Evolutionary conservation across 2,329 filamentous ascomycete genomes (phyloP).

Genomic region (Colletotrichum ledebouriae): DNA sequence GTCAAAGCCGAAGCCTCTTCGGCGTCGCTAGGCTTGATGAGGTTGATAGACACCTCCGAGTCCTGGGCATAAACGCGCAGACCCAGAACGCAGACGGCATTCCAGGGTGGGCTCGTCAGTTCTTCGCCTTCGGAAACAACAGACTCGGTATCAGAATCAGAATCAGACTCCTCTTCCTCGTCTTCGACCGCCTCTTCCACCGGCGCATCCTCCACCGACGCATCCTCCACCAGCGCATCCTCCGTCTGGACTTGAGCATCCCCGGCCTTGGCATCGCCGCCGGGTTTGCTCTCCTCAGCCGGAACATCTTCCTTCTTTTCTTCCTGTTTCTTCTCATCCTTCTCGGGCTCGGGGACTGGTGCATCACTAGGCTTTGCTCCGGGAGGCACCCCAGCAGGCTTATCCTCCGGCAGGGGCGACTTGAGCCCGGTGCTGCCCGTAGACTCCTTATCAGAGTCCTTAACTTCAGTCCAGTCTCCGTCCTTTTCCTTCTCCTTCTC

Average conservation of each 20-base stretch:
- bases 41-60: slow-evolving; percentile 50
- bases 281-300: slow-evolving; percentile 26
- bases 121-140: slow-evolving; percentile 36
- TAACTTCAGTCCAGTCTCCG: slow-evolving; percentile 23
- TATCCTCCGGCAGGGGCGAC: not conserved
- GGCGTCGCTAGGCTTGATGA: slow-evolving; percentile 50
- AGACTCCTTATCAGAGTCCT: slow-evolving; percentile 32
- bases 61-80: slow-evolving; percentile 56
- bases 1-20: slow-evolving; percentile 49
- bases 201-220: slow-evolving; percentile 20
- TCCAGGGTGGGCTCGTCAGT: slow-evolving; percentile 51
- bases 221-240: not conserved
- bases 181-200: not conserved
- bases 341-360: slow-evolving; percentile 24
- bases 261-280: not conserved
- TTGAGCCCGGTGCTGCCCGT: slow-evolving; percentile 19
- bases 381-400: slow-evolving; percentile 2
- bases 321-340: slow-evolving; percentile 26
- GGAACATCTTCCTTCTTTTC: slow-evolving; percentile 10
- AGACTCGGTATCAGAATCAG: slow-evolving; percentile 27
- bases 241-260: slow-evolving; percentile 34
- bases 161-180: slow-evolving; percentile 24
- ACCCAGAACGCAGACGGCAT: slow-evolving; percentile 58
- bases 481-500: slow-evolving; percentile 41
- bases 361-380: slow-evolving; percentile 21